phyloP scores from a whole-genome alignment of 176 grass and related monocot genomes.

The Thalia dealbata region DNA sequence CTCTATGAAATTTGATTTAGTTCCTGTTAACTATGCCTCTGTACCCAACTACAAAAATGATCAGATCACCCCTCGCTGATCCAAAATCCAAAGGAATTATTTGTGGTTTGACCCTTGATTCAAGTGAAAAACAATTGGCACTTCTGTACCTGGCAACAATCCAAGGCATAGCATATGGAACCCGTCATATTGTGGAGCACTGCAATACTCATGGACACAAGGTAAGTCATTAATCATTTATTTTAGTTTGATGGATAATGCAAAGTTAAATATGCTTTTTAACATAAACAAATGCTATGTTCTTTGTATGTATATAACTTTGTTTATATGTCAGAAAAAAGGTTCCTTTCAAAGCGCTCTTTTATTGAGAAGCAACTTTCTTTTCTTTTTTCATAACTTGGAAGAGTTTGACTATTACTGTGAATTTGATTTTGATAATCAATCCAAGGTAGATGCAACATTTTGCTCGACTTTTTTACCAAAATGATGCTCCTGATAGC shows the following conservation, averaged over 20 bases:
- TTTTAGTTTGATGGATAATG: background rate
- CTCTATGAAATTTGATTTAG: background rate
- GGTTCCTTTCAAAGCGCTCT: too few species aligned
- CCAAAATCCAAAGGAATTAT: conserved; percentile 90
- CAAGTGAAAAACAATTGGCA: conserved; percentile 69
- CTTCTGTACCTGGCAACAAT: conserved; percentile 88
- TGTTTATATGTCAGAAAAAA: too few species aligned
- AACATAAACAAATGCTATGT: too few species aligned
- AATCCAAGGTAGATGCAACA: too few species aligned
- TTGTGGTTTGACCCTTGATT: conserved; percentile 78
- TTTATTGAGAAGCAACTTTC: too few species aligned
- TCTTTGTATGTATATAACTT: too few species aligned
- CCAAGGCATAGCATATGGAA: conserved; percentile 90
- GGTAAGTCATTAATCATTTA: conserved; percentile 30
- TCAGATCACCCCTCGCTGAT: conserved; percentile 84
- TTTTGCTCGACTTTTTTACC: background rate
- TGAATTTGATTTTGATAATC: too few species aligned
- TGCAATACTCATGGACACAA: conserved; percentile 89
- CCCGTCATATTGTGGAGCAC: conserved; percentile 78
- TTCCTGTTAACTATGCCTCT: background rate
- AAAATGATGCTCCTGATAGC: background rate
- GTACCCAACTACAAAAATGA: background rate
- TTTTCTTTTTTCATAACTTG: too few species aligned
- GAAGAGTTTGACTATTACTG: too few species aligned
- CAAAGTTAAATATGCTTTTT: background rate